Base-by-base conservation (phyloP, 1,284 basidiomycete species). In the Sporisorium reilianum region DNA sequence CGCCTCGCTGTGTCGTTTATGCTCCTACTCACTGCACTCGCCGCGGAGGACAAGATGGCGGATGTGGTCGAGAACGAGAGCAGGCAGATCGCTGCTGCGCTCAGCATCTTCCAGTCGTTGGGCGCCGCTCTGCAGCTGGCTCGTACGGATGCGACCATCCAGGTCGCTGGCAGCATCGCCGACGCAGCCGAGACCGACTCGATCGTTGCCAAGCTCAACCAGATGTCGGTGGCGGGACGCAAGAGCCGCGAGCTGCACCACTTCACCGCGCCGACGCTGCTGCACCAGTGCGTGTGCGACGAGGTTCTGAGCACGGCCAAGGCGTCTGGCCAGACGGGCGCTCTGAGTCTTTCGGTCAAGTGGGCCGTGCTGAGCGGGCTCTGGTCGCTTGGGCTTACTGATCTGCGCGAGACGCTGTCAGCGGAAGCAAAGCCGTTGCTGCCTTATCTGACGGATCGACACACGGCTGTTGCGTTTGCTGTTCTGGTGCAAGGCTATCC, bases 151-250 rank as follows among this genome's bases (percentile, higher is more conserved):
- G 68, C 67, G 10, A 44, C 40, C 16, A 25, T 70, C 25, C 67
- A 75, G 34, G 55, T 75, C 3, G 58, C 54, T 5, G 50, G 50
- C 34, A 53, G 46, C 28, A 34, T 48, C 14, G 46, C 10, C 11
- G 66, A 57, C 20, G 28, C 41, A 16, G 66, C 53, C 22, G 66
- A 70, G 26, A 53, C 60, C 7, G 73, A 71, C 41, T 71, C 67
- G 32, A 71, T 75, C 38, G 73, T 70, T 12, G 73, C 67, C 18
- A 58, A 64, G 55, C 68, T 75, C 38, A 70, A 68, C 32, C 67
- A 67, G 44, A 67, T 75, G 68, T 71, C 67, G 50, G 73, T 75
- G 7, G 68, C 60, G 9, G 73, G 73, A 22, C 60, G 73, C 32
- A 64, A 64, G 59, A 69, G 66, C 36, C 72, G 72, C 28, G 62